phyloP scores from a whole-genome alignment of 768 basidiomycete species.

The Leucocoprinus birnbaumii region DNA sequence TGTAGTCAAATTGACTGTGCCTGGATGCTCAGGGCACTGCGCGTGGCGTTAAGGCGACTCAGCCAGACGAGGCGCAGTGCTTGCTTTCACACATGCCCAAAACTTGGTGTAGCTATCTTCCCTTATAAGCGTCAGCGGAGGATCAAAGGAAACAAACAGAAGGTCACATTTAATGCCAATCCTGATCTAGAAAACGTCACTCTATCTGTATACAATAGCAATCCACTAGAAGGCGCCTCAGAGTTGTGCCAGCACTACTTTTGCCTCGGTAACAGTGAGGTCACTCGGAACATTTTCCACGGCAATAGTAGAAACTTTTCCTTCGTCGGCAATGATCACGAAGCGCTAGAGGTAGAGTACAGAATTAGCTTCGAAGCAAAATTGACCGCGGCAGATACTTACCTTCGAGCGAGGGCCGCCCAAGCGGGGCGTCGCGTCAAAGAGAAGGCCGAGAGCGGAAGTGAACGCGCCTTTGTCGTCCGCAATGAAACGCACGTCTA shows the following conservation, averaged over 20 bases:
- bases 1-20: too few species aligned
- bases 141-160: too few species aligned
- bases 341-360: slow-evolving; percentile 39
- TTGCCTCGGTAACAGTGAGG: slow-evolving; percentile 52
- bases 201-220: too few species aligned
- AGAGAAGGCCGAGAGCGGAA: slow-evolving; percentile 51
- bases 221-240: too few species aligned
- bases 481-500: slow-evolving; percentile 59
- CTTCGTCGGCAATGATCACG: slow-evolving; percentile 54
- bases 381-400: slow-evolving; percentile 1
- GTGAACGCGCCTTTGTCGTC: slow-evolving; percentile 66
- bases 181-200: too few species aligned
- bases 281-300: slow-evolving; percentile 47
- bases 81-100: too few species aligned
- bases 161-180: too few species aligned
- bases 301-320: slow-evolving; percentile 49
- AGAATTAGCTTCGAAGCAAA: neutral
- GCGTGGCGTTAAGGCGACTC: too few species aligned
- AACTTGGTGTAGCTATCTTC: too few species aligned
- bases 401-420: slow-evolving; percentile 71
- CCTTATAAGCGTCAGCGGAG: too few species aligned
- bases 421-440: slow-evolving; percentile 59
- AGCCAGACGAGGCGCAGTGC: too few species aligned
- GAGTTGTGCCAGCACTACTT: slow-evolving; percentile 35
- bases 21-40: too few species aligned